phyloP scores from a whole-genome alignment of 352 stramenopile species.

The Halophytophthora polymorphica region DNA sequence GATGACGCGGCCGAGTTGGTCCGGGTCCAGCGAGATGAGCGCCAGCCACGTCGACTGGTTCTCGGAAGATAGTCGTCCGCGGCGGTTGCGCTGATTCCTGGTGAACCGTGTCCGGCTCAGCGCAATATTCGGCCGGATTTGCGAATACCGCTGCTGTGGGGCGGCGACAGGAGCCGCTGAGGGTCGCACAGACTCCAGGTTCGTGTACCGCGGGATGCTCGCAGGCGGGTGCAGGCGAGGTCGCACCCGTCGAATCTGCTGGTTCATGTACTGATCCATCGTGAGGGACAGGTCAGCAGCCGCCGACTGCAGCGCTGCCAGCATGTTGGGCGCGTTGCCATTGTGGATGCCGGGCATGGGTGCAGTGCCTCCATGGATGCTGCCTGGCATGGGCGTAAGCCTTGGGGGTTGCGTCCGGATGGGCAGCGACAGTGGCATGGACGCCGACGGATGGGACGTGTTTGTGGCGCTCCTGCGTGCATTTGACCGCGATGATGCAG shows the following conservation, averaged over 20 bases:
- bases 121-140: slow-evolving; percentile 84
- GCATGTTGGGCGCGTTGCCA: slow-evolving; percentile 43
- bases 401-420: slow-evolving; percentile 33
- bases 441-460: not conserved
- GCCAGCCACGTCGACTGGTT: slow-evolving; percentile 86
- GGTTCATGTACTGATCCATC: slow-evolving; percentile 83
- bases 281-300: slow-evolving; percentile 56
- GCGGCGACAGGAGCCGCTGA: slow-evolving; percentile 18
- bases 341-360: slow-evolving; percentile 30
- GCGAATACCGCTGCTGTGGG: slow-evolving; percentile 67
- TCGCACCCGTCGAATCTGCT: slow-evolving; percentile 76
- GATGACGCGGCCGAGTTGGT: slow-evolving; percentile 74
- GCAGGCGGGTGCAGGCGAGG: slow-evolving; percentile 51
- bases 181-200: slow-evolving; percentile 26
- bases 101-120: slow-evolving; percentile 77
- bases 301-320: slow-evolving; percentile 59
- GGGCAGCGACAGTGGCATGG: slow-evolving; percentile 32
- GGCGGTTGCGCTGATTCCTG: slow-evolving; percentile 66
- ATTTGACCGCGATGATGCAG: slow-evolving; percentile 5
- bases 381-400: slow-evolving; percentile 33
- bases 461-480: not conserved
- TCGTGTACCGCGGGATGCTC: slow-evolving; percentile 35
- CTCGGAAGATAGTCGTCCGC: slow-evolving; percentile 67
- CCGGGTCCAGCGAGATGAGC: slow-evolving; percentile 75
- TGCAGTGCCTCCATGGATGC: slow-evolving; percentile 10